Conservation (phyloP, 2,329 filamentous ascomycete species). For the Ascochyta lentis region DNA sequence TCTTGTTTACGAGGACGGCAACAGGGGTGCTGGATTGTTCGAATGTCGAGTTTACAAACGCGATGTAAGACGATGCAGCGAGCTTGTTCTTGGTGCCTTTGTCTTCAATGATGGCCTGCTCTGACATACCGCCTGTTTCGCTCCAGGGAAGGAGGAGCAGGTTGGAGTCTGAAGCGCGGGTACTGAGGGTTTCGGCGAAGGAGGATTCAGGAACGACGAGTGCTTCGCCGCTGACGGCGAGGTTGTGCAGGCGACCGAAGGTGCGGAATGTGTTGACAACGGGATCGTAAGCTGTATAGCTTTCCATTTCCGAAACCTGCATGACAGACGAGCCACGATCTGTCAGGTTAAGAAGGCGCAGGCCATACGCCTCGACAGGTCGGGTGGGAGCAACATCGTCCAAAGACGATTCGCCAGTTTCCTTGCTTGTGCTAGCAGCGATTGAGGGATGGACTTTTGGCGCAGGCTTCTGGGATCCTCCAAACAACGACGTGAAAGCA, state of each 20-base stretch:
- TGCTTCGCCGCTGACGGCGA: conserved; percentile 82
- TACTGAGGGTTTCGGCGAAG: conserved; percentile 78
- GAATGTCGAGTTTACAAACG: conserved; percentile 75
- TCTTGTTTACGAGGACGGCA: conserved; percentile 80
- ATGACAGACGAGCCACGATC: conserved; percentile 95
- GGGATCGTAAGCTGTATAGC: conserved; percentile 70
- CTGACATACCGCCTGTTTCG: conserved; percentile 76
- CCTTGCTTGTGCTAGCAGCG: conserved; percentile 31
- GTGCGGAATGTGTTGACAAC: conserved; percentile 91
- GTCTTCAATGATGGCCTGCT: conserved; percentile 60
- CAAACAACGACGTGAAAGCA: conserved; percentile 80
- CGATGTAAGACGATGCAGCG: conserved; percentile 67
- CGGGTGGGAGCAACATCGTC: conserved; percentile 43
- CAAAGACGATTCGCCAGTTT: conserved; percentile 26
- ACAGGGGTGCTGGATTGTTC: conserved; percentile 69
- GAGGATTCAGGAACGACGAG: conserved; percentile 78
- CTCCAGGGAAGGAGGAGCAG: conserved; percentile 89
- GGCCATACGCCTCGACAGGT: conserved; percentile 76
- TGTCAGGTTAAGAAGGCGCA: conserved; percentile 86
- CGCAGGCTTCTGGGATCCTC: conserved; percentile 57
- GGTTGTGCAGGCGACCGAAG: conserved; percentile 82
- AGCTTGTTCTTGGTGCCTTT: conserved; percentile 66
- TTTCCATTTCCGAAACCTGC: conserved; percentile 84
- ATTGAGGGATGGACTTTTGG: conserved; percentile 49
- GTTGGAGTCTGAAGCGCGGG: conserved; percentile 66